Evolutionary conservation across 2,329 filamentous ascomycete species (phyloP), one percentile per base, ranked within the genome.

Genomic region (Periconia digitata): DNA sequence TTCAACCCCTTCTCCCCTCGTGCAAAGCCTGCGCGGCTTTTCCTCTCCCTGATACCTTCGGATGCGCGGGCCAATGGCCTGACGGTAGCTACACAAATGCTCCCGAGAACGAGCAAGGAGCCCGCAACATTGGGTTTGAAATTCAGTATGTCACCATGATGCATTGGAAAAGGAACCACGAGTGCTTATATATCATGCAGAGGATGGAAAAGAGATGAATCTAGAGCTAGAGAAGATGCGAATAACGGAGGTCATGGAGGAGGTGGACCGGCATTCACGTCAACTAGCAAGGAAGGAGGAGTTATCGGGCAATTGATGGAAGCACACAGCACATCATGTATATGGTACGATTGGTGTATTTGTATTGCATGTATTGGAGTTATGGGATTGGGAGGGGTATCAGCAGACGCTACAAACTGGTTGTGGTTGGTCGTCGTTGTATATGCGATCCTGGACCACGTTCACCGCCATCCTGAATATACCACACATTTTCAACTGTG

Each of bases 1-100:
- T 96, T 97, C 84, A 96, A 95, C 75, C 92, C 94, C 34, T 97
- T 97, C 82, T 87, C 85, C 22, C 75, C 81, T 20, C 80, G 82
- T 69, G 85, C 90, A 54, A 91, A 90, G 67, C 87, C 92, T 20
- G 92, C 90, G 34, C 86, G 94, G 37, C 80, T 95, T 43, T 94
- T 97, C 74, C 89, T 97, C 59, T 87, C 89, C 24, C 81, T 88
- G 55, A 84, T 99, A 24, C 90, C 92, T 8, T 83, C 91, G 36
- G 85, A 86, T 63, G 91, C 91, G 51, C 85, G 91, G 46, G 75
- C 79, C 47, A 80, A 78, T 45, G 84, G 82, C 56, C 90, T 96
- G 79, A 83, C 85, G 64, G 87, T 97, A 66, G 84, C 84, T 60
- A 87, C 90, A 12, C 87, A 83, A 51, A 77, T 96, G 55, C 77